phyloP scores from a whole-genome alignment of 345 rosid species.

The Syzygium jambos region DNA sequence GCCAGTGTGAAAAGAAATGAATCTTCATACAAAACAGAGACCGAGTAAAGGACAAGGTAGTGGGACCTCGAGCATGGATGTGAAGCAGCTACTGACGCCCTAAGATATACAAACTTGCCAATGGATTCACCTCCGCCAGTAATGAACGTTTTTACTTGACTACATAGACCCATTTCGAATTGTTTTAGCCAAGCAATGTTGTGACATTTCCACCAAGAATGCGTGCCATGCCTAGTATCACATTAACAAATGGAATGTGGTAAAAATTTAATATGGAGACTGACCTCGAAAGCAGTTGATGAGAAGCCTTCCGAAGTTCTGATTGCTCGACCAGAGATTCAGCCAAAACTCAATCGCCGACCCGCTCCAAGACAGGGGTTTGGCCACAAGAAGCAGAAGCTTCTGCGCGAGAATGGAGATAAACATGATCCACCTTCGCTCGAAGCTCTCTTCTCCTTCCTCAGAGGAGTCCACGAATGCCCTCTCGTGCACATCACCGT shows the following conservation, averaged over 20 bases:
- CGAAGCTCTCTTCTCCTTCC: conserved; percentile 20
- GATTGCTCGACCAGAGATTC: conserved; percentile 37
- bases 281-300: conserved; percentile 20
- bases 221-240: too few relatives aligned
- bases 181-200: neutral
- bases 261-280: neutral
- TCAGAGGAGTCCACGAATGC: conserved; percentile 37
- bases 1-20: neutral
- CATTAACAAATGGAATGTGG: too few relatives aligned
- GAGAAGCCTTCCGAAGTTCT: conserved; percentile 16
- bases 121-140: neutral
- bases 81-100: too few relatives aligned
- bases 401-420: conserved; percentile 39
- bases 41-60: neutral
- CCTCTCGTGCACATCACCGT: conserved; percentile 20
- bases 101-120: neutral
- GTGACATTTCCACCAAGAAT: neutral
- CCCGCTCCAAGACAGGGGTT: conserved; percentile 35
- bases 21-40: neutral
- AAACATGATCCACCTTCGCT: conserved; percentile 45
- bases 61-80: too few relatives aligned
- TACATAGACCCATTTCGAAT: neutral
- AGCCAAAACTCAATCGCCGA: conserved; percentile 25
- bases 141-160: neutral
- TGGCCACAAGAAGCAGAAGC: conserved; percentile 21